Base-by-base conservation (phyloP, 768 basidiomycete species). In the Lactarius sp. region DNA sequence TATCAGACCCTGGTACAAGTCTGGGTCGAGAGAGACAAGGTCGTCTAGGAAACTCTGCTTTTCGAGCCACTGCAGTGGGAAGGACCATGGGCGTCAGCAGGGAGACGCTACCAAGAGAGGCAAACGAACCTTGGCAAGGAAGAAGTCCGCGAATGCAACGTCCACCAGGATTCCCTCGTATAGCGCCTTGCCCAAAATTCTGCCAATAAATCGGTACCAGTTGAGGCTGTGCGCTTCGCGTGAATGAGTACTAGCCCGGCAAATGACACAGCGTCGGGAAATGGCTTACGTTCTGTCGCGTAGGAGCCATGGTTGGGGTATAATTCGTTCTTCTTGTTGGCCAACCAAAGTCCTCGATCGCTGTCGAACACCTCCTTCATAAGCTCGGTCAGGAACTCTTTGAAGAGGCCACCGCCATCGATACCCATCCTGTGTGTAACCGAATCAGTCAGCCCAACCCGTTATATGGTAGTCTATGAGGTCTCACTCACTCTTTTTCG, bases 321-420 rank as follows among this genome's bases (percentile, higher is more conserved):
- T 51, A 99, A 77, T 74, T 98, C 94, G 60, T 97, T 92, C 75
- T 93, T 90, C 74, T 85, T 84, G 61, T 88, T 99, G 33, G 84
- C 85, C 33, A 96, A 78, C 97, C 97, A 99, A 5, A 99, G 77
- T 10, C 97, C 97, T 5, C 94, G 85, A 70, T 98, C 86, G 2
- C 90, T 88, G 70, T 99, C 94, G 65, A 99, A 98, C 0, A 91
- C 96, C 72, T 98, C 96, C 70, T 90, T 94, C 61, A 87, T 88
- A 18, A 99, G 74, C 14, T 89, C 92, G 2, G 94, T 99, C 70
- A 98, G 83, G 69, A 98, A 97, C 73, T 98, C 97, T 73, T 98
- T 99, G 80, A 97, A 98, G 5, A 98, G 87, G 0, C 97, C 97
- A 2, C 97, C 95, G 2, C 96, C 95, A 67, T 98, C 96, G 37